A percentile compares a stretch with the other conserved stretches of the same genome.
Evolutionary conservation across 78 protist genomes (phyloP).

Genomic region (Dictyostelium firmibasis): DNA sequence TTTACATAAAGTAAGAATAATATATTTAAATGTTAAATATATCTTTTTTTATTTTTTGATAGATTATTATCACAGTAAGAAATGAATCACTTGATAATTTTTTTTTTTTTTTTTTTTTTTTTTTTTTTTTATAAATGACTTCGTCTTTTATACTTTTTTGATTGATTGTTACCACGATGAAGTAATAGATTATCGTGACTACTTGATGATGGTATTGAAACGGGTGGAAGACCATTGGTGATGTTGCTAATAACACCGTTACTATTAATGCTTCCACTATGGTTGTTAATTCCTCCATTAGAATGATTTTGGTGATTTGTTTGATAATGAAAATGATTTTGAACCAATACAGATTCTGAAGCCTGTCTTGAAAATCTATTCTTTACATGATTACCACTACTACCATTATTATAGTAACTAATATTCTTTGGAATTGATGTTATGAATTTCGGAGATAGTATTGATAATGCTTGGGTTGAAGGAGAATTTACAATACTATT

Average conservation of each 20-base stretch:
- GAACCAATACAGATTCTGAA: not conserved
- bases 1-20: no score
- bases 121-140: not conserved
- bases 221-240: not conserved
- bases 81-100: slow-evolving; percentile 9
- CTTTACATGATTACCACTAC: not conserved
- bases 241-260: not conserved
- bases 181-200: not conserved
- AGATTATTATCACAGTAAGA: not conserved
- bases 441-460: not conserved
- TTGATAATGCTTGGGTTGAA: not conserved
- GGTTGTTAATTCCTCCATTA: not conserved
- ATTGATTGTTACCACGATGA: not conserved
- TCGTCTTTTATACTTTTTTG: not conserved
- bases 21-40: no score
- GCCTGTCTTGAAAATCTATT: not conserved
- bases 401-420: not conserved
- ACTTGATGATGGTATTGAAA: not conserved
- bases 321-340: not conserved
- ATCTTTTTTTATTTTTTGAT: no score
- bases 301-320: not conserved
- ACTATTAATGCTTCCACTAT: not conserved
- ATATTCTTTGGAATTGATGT: not conserved
- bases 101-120: no score
- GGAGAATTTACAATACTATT: not conserved